Percentiles rank a stretch among this genome's conserved stretches.
These are phyloP conservation scores for Hansenula lynferdii DNA, from an alignment of 1,139 yeast species.

Conservation along the genomic window DNA sequence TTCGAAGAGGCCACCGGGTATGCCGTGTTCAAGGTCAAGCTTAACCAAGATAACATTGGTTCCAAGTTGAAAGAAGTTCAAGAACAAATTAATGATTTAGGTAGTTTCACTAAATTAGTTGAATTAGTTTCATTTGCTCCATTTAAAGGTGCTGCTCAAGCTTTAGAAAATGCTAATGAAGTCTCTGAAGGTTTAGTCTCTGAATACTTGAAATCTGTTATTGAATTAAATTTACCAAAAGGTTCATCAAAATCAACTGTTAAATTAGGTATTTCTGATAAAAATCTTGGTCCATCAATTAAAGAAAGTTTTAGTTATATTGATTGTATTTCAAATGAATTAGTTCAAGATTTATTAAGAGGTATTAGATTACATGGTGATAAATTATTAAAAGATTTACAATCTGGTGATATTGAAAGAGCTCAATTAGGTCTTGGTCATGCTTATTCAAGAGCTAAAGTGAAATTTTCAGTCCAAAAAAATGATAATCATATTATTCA, in stretches of 20 bases:
- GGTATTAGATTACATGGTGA: constrained; percentile 91
- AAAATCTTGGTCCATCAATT: constrained; percentile 93
- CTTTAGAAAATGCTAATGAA: constrained; percentile 96
- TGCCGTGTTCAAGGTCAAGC: constrained; percentile 89
- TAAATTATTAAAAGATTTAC: constrained; percentile 86
- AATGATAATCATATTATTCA: constrained; percentile 98
- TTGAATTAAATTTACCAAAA: constrained; percentile 91
- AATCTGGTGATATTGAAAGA: constrained; percentile 93
- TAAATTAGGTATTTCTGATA: constrained; percentile 86
- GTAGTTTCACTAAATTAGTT: constrained; percentile 85
- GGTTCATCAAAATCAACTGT: constrained; percentile 67
- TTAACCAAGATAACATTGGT: constrained; percentile 94
- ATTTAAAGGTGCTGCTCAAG: constrained; percentile 98
- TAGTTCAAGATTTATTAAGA: constrained; percentile 91
- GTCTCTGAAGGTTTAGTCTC: constrained; percentile 95
- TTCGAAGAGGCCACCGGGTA: constrained; percentile 99
- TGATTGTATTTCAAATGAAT: constrained; percentile 87
- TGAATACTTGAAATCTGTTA: constrained; percentile 82
- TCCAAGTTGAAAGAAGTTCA: constrained; percentile 92
- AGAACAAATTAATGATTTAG: constrained; percentile 82
- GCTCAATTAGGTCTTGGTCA: constrained; percentile 99
- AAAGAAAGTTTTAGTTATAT: constrained; percentile 85
- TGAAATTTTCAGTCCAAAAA: constrained; percentile 97
- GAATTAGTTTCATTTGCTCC: constrained; percentile 97
- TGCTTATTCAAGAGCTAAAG: constrained; percentile 98